Percentiles rank a stretch among this genome's conserved stretches.
These are phyloP conservation scores for Astragalus membranaceus DNA, from an alignment of 306 rosid genomes.

Conservation along the genomic window DNA sequence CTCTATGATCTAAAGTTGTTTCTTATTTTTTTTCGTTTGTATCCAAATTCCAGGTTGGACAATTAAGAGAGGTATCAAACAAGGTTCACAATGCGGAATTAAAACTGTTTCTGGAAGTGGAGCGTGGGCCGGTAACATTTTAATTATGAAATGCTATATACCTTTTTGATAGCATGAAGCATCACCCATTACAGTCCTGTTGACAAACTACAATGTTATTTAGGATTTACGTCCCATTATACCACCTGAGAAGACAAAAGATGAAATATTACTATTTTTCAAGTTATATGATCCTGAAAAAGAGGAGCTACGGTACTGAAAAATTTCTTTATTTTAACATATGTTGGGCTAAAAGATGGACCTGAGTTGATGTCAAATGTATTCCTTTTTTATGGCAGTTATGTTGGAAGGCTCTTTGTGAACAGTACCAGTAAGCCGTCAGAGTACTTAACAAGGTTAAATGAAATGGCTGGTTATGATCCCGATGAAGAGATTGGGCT, in stretches of 20 bases:
- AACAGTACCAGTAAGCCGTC: conserved; percentile 68
- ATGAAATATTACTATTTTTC: conserved; percentile 78
- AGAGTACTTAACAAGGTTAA: conserved; percentile 61
- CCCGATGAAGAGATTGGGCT: conserved; percentile 88
- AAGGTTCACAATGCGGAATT: conserved; percentile 68
- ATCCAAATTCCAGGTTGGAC: conserved; percentile 58
- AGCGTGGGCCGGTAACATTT: conserved; percentile 56
- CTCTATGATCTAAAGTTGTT: conserved; percentile 17
- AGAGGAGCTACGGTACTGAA: conserved; percentile 67
- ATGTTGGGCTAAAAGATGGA: not conserved
- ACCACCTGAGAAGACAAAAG: conserved; percentile 71
- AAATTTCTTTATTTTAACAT: conserved; percentile 5
- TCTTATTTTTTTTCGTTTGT: not conserved
- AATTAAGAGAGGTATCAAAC: conserved; percentile 66
- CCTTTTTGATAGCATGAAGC: conserved; percentile 1
- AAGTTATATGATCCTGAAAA: conserved; percentile 82
- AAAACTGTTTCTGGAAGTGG: conserved; percentile 72
- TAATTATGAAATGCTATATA: not conserved
- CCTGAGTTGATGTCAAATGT: conserved; percentile 20
- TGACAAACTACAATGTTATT: conserved; percentile 23
- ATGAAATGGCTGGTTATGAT: conserved; percentile 82
- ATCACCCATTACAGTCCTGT: not conserved
- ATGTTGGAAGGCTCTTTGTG: conserved; percentile 78
- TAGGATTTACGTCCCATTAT: conserved; percentile 58
- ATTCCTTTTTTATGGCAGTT: conserved; percentile 41